Percentiles rank a stretch among this genome's conserved stretches.
Conservation (phyloP, 2,329 filamentous ascomycete species). For the Aspergillus ibericus region DNA sequence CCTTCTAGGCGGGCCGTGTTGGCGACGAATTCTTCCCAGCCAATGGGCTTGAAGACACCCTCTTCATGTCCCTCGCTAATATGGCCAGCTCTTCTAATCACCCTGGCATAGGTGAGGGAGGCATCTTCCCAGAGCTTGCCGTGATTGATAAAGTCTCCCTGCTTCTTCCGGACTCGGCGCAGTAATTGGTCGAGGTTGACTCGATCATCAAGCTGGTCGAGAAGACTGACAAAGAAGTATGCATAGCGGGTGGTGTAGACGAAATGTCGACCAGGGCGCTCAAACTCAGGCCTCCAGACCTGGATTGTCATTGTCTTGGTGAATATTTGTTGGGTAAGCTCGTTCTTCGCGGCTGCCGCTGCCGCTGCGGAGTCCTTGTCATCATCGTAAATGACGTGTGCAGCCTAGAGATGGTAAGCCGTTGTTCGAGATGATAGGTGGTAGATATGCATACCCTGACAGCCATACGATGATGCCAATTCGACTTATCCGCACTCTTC, state of each 20-base stretch:
- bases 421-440: constrained; percentile 31
- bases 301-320: constrained; percentile 94
- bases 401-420: constrained; percentile 46
- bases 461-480: constrained; percentile 93
- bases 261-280: constrained; percentile 81
- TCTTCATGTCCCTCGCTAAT: constrained; percentile 65
- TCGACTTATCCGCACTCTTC: constrained; percentile 76
- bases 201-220: constrained; percentile 74
- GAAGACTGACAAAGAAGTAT: constrained; percentile 73
- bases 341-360: constrained; percentile 66
- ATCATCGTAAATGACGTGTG: constrained; percentile 62
- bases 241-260: constrained; percentile 89
- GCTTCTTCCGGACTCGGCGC: constrained; percentile 76
- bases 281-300: constrained; percentile 91
- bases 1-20: constrained; percentile 60
- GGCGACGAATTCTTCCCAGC: constrained; percentile 64
- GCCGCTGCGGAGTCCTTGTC: constrained; percentile 49
- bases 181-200: constrained; percentile 74
- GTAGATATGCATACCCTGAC: constrained; percentile 58
- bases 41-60: constrained; percentile 62
- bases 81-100: constrained; percentile 58
- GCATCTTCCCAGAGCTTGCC: constrained; percentile 63
- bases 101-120: constrained; percentile 58
- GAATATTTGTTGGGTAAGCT: constrained; percentile 80
- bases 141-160: constrained; percentile 70